Base-by-base conservation (phyloP, 352 stramenopile species). In the Globisporangium perplexum region DNA sequence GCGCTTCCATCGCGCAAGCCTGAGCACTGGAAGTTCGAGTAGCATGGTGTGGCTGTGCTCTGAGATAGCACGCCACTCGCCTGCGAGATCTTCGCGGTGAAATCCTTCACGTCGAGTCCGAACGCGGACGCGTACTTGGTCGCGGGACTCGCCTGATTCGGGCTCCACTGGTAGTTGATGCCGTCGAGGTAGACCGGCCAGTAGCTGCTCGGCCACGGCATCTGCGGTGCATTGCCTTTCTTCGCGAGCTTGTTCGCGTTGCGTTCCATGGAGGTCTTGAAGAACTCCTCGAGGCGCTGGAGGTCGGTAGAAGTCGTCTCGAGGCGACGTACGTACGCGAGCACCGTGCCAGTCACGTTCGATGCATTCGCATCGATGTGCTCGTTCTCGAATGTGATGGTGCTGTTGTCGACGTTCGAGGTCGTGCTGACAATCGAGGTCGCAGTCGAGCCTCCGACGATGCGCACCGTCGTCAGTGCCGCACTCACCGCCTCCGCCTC, bases 101-200 rank as follows among this genome's bases (percentile, higher is more conserved):
- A 47, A 17, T 43, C 38, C 3, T 65, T 42, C 7, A 70, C 60
- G 42, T 86, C 52, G 0, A 69, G 47, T 1, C 53, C 62, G 39
- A 83, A 86, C 11, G 72, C 74, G 1, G 23, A 66, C 5, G 74
- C 74, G 50, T 86, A 86, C 60, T 83, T 83, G 41, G 61, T 63
- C 12, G 72, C 55, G 7, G 74, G 38, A 20, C 68, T 74, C 6
- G 49, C 24, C 15, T 63, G 41, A 20, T 56, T 63, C 18, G 59
- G 53, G 7, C 30, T 69, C 74, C 73, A 77, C 7, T 63, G 52
- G 56, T 65, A 52, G 66, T 88, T 86, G 68, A 88, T 88, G 45
- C 74, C 68, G 63, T 88, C 77, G 38, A 72, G 59, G 62, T 76
- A 86, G 35, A 59, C 66, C 5, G 77, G 74, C 72, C 74, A 88